Percentiles rank a stretch among this genome's conserved stretches.
Evolutionary conservation across 2,329 filamentous ascomycete species (phyloP).

Genomic region (Pezizomycotina sp.): DNA sequence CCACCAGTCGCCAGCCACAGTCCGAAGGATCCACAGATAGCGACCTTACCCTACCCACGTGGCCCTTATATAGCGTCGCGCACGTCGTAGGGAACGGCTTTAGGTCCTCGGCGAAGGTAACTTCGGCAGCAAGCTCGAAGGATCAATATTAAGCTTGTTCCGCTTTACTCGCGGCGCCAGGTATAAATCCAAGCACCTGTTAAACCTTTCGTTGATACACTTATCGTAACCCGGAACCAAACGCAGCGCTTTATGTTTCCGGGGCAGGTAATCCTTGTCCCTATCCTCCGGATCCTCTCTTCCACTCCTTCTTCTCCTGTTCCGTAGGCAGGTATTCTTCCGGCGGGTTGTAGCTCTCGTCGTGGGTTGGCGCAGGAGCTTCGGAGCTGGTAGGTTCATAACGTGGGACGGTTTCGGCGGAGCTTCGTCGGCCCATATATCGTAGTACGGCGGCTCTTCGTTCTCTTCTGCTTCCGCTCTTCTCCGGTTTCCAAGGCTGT

Average conservation of each 20-base stretch:
- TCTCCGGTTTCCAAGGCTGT: conserved; percentile 66
- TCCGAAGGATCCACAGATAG: conserved; percentile 71
- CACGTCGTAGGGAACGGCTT: conserved; percentile 88
- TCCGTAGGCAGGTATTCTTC: conserved; percentile 80
- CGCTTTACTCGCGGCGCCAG: conserved; percentile 80
- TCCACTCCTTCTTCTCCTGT: conserved; percentile 71
- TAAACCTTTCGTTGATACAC: conserved; percentile 90
- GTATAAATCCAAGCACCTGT: conserved; percentile 88
- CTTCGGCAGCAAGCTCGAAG: conserved; percentile 79
- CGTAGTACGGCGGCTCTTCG: conserved; percentile 56
- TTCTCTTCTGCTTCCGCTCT: conserved; percentile 60
- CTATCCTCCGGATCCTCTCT: conserved; percentile 75
- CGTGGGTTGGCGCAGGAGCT: conserved; percentile 86
- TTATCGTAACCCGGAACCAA: conserved; percentile 81
- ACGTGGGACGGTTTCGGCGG: conserved; percentile 57
- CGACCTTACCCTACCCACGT: conserved; percentile 72
- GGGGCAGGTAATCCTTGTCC: conserved; percentile 73
- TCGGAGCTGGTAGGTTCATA: conserved; percentile 92
- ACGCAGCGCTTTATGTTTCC: conserved; percentile 64
- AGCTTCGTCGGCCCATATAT: conserved; percentile 89
- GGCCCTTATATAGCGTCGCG: conserved; percentile 71
- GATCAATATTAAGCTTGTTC: conserved; percentile 93
- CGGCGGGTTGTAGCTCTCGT: conserved; percentile 91
- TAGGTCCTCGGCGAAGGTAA: conserved; percentile 78
- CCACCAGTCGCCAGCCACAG: conserved; percentile 80